A percentile compares a stretch with the other conserved stretches of the same genome.
phyloP scores from a whole-genome alignment of 352 stramenopile genomes.

The Pythium insidiosum region DNA sequence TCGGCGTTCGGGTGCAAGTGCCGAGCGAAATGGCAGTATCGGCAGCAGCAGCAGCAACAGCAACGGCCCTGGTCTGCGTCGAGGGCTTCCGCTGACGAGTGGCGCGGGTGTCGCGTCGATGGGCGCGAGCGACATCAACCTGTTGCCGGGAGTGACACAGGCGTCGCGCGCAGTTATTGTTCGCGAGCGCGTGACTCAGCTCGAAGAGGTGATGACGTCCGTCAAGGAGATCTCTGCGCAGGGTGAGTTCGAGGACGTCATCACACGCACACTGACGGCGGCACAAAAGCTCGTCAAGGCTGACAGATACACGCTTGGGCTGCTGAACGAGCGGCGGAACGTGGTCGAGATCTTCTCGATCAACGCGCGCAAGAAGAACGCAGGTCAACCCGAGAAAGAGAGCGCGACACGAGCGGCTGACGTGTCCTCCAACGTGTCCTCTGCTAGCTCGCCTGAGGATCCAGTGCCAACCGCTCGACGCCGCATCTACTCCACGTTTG shows the following conservation, averaged over 20 bases:
- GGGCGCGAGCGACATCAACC: neutral
- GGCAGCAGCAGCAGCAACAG: neutral
- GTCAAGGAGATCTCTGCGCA: slow-evolving; percentile 55
- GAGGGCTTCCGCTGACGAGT: too few species aligned
- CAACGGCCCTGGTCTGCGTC: neutral
- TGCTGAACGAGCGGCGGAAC: slow-evolving; percentile 52
- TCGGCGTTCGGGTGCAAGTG: too few species aligned
- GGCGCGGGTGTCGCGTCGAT: neutral
- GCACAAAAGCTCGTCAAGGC: slow-evolving; percentile 44
- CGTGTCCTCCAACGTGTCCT: neutral
- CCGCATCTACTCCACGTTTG: slow-evolving; percentile 14
- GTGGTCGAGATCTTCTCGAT: slow-evolving; percentile 50
- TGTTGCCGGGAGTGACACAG: slow-evolving; percentile 4
- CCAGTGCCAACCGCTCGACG: neutral
- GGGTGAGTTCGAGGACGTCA: slow-evolving; percentile 46
- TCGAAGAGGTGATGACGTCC: slow-evolving; percentile 46
- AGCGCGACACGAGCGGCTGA: neutral
- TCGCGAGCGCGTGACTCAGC: slow-evolving; percentile 37
- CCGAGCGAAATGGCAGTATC: too few species aligned
- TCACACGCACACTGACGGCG: slow-evolving; percentile 38
- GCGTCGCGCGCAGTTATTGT: slow-evolving; percentile 19
- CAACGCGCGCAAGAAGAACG: neutral
- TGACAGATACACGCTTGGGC: slow-evolving; percentile 55
- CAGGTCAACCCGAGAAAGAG: neutral
- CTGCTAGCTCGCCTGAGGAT: neutral